Percentiles rank a stretch among this genome's conserved stretches.
Conservation (phyloP, 2,329 filamentous ascomycete genomes). For the Diaporthe sp. region DNA sequence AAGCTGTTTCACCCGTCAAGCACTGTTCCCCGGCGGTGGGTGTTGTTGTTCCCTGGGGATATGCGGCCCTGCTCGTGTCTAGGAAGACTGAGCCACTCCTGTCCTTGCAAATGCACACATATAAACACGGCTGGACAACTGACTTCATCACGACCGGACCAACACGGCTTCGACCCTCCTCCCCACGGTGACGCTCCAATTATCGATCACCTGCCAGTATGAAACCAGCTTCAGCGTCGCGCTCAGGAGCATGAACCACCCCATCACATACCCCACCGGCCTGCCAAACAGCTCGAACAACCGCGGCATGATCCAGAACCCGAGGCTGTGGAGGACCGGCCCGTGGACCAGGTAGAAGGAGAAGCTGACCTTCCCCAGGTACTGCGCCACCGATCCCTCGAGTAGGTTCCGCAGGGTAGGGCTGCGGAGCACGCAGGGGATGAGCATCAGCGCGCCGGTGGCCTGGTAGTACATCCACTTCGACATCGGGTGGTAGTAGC, state of each 20-base stretch:
- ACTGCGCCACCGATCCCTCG: slow-evolving; percentile 51
- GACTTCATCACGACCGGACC: slow-evolving; percentile 30
- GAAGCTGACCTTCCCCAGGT: slow-evolving; percentile 57
- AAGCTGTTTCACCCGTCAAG: neutral
- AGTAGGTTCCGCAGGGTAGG: slow-evolving; percentile 47
- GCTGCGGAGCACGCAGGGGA: slow-evolving; percentile 53
- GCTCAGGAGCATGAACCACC: slow-evolving; percentile 50
- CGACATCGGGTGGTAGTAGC: slow-evolving; percentile 53
- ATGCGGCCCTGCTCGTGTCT: neutral
- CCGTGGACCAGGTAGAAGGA: slow-evolving; percentile 57
- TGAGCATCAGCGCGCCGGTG: slow-evolving; percentile 53
- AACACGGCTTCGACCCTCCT: slow-evolving; percentile 53
- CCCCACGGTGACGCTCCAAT: slow-evolving; percentile 54
- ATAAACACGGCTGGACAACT: neutral
- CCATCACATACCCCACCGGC: slow-evolving; percentile 48
- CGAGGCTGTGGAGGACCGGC: slow-evolving; percentile 47
- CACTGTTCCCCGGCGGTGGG: neutral
- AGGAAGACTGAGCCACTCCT: neutral
- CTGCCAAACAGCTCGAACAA: slow-evolving; percentile 54
- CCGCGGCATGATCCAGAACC: slow-evolving; percentile 54
- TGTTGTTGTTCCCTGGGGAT: neutral
- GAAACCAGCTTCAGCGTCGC: slow-evolving; percentile 53
- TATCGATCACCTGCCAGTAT: slow-evolving; percentile 54
- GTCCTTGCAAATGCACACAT: neutral
- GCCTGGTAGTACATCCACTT: slow-evolving; percentile 58